Base-by-base conservation (phyloP, 768 basidiomycete genomes). In the Termitomyces sp. region DNA sequence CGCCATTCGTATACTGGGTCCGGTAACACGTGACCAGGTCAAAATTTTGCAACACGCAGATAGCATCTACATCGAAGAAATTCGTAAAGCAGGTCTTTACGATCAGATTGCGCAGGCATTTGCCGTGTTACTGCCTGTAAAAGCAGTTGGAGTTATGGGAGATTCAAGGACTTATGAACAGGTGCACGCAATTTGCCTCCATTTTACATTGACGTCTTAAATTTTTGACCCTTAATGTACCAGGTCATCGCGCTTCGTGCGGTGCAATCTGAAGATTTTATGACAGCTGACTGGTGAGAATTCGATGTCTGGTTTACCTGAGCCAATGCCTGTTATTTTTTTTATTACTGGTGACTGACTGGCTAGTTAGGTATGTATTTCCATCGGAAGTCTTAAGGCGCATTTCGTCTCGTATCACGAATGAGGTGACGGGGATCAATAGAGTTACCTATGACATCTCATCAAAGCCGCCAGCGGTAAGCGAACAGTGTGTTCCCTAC, bases 191-290 rank as follows among this genome's bases (percentile, higher is more conserved):
- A 28, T 40, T 24, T 44, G 53, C 53, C 14, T 55, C 30, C 52
- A 13, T 26, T 40, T 53, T 44, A 35, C 45, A 43, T 30, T 32
- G 40, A 53, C 24, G 42, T 45, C 6, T 40, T 55, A 47, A 58
- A 59, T 51, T 32, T 30, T 26, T 24, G 57, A 52, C 22, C 64
- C 55, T 58, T 33, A 42, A 53, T 38, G 14, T 28, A 30, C 40
- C 64, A 90, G 86, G 95, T 99, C 50, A 92, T 98, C 58, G 92
- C 93, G 1, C 78, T 99, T 54, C 85, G 97, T 52, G 97, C 97
- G 3, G 96, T 98, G 9, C 88, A 92, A 69, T 87, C 94, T n/a
- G 96, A 98, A 69, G 97, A 99, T 72, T 99, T 99, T 69, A 99
- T 99, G 97, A 99, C 97, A 14, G 97, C 97, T 36, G 96, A 98